Percentiles rank a stretch among this genome's conserved stretches.
Evolutionary conservation across 108 stramenopile genomes (phyloP).

Genomic region (Cyclotella distinguenda): DNA sequence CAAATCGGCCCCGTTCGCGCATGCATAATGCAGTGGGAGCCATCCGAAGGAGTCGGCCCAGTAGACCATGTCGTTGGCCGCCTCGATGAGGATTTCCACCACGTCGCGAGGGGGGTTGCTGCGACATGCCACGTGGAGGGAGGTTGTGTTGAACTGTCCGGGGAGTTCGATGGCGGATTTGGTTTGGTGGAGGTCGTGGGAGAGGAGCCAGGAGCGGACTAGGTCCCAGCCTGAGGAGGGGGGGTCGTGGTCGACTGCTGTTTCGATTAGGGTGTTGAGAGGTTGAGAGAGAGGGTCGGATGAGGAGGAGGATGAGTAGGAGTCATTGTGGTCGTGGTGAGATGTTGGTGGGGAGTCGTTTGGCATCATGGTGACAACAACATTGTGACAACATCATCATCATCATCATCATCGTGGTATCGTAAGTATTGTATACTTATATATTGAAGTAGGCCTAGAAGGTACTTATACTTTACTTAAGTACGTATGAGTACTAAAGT

Average conservation of each 20-base stretch:
- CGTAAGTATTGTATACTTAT: no score
- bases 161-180: constrained; percentile 54
- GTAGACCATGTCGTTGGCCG: constrained; percentile 55
- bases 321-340: no score
- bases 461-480: no score
- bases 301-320: no score
- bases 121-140: constrained; percentile 74
- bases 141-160: constrained; percentile 62
- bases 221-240: constrained; percentile 46
- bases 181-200: constrained; percentile 54
- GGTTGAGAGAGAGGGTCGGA: background rate
- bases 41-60: constrained; percentile 73
- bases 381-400: no score
- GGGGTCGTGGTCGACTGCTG: constrained; percentile 16
- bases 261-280: constrained; percentile 15
- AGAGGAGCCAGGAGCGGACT: constrained; percentile 64
- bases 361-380: no score
- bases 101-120: constrained; percentile 67
- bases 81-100: constrained; percentile 51
- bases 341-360: no score
- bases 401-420: no score
- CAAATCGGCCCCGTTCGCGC: constrained; percentile 68
- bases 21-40: constrained; percentile 80
- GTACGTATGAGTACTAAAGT: no score
- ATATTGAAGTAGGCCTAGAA: no score